These are phyloP conservation scores for Neckera pumila DNA, from an alignment of 225 moss, liverwort and hornwort genomes.

Conservation along the genomic window DNA sequence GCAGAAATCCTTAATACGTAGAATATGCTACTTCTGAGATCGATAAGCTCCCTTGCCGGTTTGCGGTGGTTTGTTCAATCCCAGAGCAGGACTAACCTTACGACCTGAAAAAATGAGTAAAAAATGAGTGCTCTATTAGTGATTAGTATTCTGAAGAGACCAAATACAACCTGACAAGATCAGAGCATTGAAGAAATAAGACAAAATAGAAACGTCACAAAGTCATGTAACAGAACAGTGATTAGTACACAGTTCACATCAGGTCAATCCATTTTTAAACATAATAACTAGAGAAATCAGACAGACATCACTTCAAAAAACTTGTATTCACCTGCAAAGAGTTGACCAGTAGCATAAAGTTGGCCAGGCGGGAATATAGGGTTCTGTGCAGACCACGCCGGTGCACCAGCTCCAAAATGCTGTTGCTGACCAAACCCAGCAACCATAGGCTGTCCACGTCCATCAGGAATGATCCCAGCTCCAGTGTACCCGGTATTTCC, in stretches of 20 bases:
- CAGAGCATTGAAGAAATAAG: not conserved
- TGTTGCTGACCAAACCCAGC: slow-evolving; percentile 21
- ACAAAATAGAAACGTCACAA: not conserved
- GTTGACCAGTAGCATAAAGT: slow-evolving; percentile 16
- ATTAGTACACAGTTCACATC: not conserved
- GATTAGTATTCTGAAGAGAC: not conserved
- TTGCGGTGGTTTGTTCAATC: slow-evolving; percentile 24
- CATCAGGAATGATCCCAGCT: slow-evolving; percentile 8
- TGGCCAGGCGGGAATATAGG: slow-evolving; percentile 19
- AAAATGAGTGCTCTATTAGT: not conserved
- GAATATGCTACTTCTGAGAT: slow-evolving; percentile 11
- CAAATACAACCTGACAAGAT: not conserved
- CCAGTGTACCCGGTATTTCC: not conserved
- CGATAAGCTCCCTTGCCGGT: slow-evolving; percentile 18
- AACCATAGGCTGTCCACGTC: slow-evolving; percentile 9
- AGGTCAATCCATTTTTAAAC: not conserved
- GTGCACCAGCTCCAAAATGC: not conserved
- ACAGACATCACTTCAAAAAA: not conserved
- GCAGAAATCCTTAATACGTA: not conserved
- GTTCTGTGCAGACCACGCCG: slow-evolving; percentile 14
- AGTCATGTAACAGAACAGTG: not conserved
- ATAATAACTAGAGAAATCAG: not conserved
- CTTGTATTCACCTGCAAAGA: slow-evolving; percentile 14
- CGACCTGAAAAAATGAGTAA: slow-evolving; percentile 2
- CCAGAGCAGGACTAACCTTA: slow-evolving; percentile 14